Evolutionary conservation across 2,329 filamentous ascomycete species (phyloP).

Genomic region (Colletotrichum tanaceti): DNA sequence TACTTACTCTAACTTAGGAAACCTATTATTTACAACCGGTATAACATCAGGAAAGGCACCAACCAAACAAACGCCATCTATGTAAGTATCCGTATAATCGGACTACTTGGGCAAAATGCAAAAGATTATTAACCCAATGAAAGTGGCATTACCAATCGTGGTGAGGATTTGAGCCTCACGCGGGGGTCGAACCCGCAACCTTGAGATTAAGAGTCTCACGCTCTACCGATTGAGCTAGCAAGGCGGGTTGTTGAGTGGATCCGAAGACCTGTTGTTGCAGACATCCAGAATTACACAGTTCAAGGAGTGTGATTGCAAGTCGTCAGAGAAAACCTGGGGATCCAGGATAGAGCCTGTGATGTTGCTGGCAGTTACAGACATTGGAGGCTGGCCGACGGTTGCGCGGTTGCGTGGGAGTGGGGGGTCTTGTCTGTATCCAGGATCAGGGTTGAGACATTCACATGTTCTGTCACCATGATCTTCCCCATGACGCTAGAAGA

Average conservation of each 20-base stretch:
- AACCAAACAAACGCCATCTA: too few species aligned
- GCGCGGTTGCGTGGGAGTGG: not conserved
- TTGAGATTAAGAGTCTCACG: conserved; percentile 72
- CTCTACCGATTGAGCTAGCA: conserved; percentile 78
- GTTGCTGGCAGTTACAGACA: not conserved
- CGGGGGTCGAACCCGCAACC: conserved; percentile 45
- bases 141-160: conserved; percentile 23
- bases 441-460: not conserved
- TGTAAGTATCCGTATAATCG: too few species aligned
- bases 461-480: too few species aligned
- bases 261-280: not conserved
- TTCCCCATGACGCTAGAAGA: too few species aligned
- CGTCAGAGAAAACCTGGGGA: not conserved
- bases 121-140: conserved; percentile 9
- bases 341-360: not conserved
- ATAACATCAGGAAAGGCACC: too few species aligned
- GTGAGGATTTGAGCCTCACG: conserved; percentile 44
- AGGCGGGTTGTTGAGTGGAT: conserved; percentile 13
- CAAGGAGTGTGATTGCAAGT: not conserved
- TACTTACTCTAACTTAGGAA: too few species aligned
- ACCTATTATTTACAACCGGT: too few species aligned
- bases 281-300: accelerated
- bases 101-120: not conserved
- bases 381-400: not conserved
- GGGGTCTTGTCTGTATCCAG: not conserved